Percentiles rank a stretch among this genome's conserved stretches.
phyloP scores from a whole-genome alignment of 352 stramenopile species.

The Pythium dissimile region DNA sequence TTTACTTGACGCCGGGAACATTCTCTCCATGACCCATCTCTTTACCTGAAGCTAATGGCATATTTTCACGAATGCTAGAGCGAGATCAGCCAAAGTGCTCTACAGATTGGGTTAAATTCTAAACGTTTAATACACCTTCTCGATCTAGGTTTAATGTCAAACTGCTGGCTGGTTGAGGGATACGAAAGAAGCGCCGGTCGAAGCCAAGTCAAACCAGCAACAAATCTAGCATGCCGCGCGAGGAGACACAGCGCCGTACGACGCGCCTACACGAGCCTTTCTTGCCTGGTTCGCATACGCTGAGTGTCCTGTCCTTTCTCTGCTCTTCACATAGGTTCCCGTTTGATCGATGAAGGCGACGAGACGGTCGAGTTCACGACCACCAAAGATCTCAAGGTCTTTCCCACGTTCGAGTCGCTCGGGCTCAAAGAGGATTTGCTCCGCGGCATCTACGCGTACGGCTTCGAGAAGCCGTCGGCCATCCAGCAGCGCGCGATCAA shows the following conservation, averaged over 20 bases:
- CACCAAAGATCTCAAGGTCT: constrained; percentile 86
- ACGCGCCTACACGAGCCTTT: not conserved
- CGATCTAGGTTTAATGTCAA: not conserved
- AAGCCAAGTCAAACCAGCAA: not conserved
- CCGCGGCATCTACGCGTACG: constrained; percentile 87
- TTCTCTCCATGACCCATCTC: not conserved
- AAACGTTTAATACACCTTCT: not conserved
- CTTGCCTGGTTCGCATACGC: not conserved
- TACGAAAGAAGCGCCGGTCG: no score
- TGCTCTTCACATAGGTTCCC: constrained; percentile 33
- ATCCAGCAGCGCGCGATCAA: constrained; percentile 98
- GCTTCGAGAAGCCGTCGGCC: constrained; percentile 97
- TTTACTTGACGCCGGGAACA: not conserved
- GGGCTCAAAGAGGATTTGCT: constrained; percentile 91
- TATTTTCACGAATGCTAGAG: no score
- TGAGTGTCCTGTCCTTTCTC: constrained; percentile 1
- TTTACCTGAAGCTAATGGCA: no score
- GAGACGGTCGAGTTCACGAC: constrained; percentile 89
- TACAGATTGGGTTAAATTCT: not conserved
- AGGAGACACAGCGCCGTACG: constrained; percentile 20
- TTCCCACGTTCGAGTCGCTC: constrained; percentile 89
- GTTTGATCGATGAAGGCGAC: constrained; percentile 62
- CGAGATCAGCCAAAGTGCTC: no score
- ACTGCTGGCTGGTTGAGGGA: not conserved
- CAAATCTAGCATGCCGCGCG: constrained; percentile 16